These are phyloP conservation scores for Aechmea fasciata DNA, from an alignment of 176 grass and related monocot genomes.

Conservation along the genomic window DNA sequence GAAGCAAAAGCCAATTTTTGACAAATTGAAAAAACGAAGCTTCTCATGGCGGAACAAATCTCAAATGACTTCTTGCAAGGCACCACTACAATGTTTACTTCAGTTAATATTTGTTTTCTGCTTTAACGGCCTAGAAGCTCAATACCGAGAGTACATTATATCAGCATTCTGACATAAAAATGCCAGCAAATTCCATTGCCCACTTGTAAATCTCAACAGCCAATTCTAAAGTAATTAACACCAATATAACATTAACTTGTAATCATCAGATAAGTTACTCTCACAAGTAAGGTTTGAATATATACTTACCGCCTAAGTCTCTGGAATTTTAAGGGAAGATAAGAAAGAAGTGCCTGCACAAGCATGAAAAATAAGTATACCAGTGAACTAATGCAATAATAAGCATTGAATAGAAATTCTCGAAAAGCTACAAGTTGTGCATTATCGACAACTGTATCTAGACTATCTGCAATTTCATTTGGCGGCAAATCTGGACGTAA, in stretches of 20 bases:
- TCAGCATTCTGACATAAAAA: neutral
- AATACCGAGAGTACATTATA: slow-evolving; percentile 2
- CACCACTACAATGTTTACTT: too few species aligned
- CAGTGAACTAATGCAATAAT: neutral
- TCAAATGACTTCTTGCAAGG: too few species aligned
- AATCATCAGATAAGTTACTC: neutral
- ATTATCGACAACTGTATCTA: neutral
- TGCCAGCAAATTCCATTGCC: too few species aligned
- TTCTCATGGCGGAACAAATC: too few species aligned
- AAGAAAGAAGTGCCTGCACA: slow-evolving; percentile 77
- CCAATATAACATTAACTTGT: too few species aligned
- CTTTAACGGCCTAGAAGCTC: too few species aligned
- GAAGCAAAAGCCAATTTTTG: too few species aligned
- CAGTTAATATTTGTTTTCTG: too few species aligned
- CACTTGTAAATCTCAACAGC: too few species aligned
- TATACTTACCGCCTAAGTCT: slow-evolving; percentile 63
- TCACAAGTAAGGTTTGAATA: slow-evolving; percentile 12
- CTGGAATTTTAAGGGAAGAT: slow-evolving; percentile 83
- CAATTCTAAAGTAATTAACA: too few species aligned
- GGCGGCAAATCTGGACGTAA: neutral
- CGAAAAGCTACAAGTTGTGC: neutral
- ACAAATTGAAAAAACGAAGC: too few species aligned
- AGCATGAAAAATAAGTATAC: neutral
- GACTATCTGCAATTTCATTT: neutral
- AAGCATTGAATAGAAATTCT: neutral